phyloP scores from a whole-genome alignment of 306 rosid species.

The Lupinus albus region DNA sequence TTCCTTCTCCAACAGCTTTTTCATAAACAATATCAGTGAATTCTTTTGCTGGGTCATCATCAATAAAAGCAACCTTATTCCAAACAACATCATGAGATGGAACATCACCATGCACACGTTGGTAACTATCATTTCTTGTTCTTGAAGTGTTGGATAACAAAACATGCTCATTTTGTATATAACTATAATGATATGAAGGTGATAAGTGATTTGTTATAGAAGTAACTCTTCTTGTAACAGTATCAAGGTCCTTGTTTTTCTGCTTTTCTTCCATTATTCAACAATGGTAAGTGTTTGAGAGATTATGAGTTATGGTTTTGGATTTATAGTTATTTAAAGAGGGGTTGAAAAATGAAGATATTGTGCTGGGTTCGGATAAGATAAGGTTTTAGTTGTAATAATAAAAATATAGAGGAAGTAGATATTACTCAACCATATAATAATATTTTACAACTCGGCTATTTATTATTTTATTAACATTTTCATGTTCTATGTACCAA shows the following conservation, averaged over 20 bases:
- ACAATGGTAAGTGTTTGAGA: not conserved
- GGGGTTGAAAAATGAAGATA: no score
- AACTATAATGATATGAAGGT: not conserved
- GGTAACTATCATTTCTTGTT: slow-evolving; percentile 52
- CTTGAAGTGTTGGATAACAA: slow-evolving; percentile 38
- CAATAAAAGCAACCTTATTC: slow-evolving; percentile 57
- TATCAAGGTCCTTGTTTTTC: slow-evolving; percentile 47
- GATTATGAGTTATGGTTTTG: no score
- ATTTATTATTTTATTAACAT: no score
- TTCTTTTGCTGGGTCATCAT: slow-evolving; percentile 55
- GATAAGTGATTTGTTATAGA: slow-evolving; percentile 54
- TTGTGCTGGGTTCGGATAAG: no score
- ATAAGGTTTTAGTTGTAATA: no score
- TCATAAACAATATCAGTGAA: slow-evolving; percentile 77
- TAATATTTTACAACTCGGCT: no score
- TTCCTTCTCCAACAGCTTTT: slow-evolving; percentile 79
- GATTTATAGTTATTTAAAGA: no score
- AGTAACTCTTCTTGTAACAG: slow-evolving; percentile 59
- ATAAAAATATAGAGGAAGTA: no score
- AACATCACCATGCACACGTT: slow-evolving; percentile 68
- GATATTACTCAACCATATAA: no score
- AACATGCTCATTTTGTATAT: slow-evolving; percentile 27
- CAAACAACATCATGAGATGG: slow-evolving; percentile 62
- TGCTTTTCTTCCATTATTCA: slow-evolving; percentile 45
- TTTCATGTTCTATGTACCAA: no score